A percentile compares a stretch with the other conserved stretches of the same genome.
Conservation (phyloP, 2,329 filamentous ascomycete genomes). For the Monosporascus ibericus region DNA sequence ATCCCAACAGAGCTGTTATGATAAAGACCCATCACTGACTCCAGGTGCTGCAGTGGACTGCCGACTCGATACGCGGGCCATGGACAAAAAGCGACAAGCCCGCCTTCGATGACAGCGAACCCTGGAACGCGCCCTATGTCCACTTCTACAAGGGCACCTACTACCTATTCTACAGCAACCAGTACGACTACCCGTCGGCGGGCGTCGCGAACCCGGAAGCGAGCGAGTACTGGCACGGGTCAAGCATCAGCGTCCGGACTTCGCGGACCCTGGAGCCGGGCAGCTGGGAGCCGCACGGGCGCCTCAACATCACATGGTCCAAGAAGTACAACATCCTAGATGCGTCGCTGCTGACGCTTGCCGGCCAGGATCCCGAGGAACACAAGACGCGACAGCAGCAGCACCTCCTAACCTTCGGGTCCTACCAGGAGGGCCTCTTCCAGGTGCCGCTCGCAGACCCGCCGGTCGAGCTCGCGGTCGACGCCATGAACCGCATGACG, state of each 20-base stretch:
- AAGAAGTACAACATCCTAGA: conserved; percentile 18
- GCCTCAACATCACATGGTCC: conserved; percentile 16
- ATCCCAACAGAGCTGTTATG: no score
- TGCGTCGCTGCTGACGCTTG: conserved; percentile 10
- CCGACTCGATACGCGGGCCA: conserved; percentile 15
- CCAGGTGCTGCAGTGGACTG: conserved; percentile 8
- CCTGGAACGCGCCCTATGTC: conserved; percentile 13
- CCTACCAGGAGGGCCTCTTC: conserved; percentile 19
- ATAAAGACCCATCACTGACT: no score
- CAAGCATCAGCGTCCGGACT: conserved; percentile 10
- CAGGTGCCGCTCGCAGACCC: conserved; percentile 16
- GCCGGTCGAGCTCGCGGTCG: conserved; percentile 8
- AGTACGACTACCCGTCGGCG: conserved; percentile 12
- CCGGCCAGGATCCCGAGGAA: conserved; percentile 1
- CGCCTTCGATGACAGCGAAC: conserved; percentile 8
- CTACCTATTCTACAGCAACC: conserved; percentile 17
- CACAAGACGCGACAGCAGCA: not conserved
- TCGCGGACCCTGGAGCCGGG: conserved; percentile 14
- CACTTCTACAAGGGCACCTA: conserved; percentile 14
- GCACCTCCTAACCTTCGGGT: conserved; percentile 15
- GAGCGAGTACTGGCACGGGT: conserved; percentile 9
- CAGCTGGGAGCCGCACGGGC: conserved; percentile 12
- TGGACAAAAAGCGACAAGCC: conserved; percentile 12
- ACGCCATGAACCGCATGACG: conserved; percentile 6
- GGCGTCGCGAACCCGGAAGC: conserved; percentile 12